Evolutionary conservation across 805 yeast genomes (phyloP).

Genomic region (Metschnikowia sp.): DNA sequence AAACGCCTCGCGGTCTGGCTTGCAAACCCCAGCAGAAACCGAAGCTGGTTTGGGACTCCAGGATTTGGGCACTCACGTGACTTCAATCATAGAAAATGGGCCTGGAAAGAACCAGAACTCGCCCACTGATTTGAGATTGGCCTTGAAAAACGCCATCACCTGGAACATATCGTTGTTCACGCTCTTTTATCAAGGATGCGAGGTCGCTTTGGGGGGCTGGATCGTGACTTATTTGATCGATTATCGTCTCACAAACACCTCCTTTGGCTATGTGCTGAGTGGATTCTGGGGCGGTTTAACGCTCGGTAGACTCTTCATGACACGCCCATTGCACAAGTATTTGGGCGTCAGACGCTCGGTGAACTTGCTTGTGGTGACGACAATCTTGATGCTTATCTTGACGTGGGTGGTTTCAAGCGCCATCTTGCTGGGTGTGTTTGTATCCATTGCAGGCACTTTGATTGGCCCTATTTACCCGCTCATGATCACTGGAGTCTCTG

Average conservation of each 20-base stretch:
- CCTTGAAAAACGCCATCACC: constrained; percentile 17
- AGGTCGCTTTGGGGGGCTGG: constrained; percentile 25
- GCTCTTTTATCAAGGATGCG: constrained; percentile 22
- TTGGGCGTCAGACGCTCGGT: constrained; percentile 19
- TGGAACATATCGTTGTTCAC: constrained; percentile 21
- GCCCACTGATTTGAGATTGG: constrained; percentile 13
- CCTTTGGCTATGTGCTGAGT: constrained; percentile 22
- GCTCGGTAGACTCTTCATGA: constrained; percentile 18
- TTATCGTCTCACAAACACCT: constrained; percentile 17
- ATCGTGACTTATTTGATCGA: constrained; percentile 23
- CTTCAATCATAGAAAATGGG: not conserved
- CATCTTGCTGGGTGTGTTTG: constrained; percentile 17
- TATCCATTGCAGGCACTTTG: constrained; percentile 17
- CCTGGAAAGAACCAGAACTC: not conserved
- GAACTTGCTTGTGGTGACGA: constrained; percentile 9
- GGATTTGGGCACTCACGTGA: constrained; percentile 4
- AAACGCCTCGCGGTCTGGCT: not conserved
- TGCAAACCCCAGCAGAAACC: constrained; percentile 1
- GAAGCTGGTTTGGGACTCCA: constrained; percentile 10
- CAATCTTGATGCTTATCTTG: constrained; percentile 15
- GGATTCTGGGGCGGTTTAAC: constrained; percentile 28
- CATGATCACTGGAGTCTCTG: constrained; percentile 20
- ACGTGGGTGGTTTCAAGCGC: constrained; percentile 18
- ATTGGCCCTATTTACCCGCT: constrained; percentile 25
- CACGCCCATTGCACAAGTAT: constrained; percentile 16